Conservation (phyloP, 1,139 yeast species). For the Arxiozyma heterogenica region DNA sequence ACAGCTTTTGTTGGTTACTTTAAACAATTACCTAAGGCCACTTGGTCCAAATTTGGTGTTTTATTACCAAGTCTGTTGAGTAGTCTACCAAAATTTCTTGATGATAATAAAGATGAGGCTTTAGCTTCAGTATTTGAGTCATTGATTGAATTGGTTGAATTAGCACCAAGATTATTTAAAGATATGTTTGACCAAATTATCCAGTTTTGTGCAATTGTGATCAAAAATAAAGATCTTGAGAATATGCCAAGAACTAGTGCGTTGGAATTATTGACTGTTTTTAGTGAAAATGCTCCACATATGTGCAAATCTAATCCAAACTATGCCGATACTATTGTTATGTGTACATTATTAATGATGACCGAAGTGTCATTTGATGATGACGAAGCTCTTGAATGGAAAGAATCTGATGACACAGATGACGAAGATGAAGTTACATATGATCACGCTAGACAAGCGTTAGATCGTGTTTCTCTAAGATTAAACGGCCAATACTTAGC, state of each 20-base stretch:
- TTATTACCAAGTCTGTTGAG: slow-evolving; percentile 75
- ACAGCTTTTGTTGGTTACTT: slow-evolving; percentile 88
- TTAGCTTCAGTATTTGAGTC: slow-evolving; percentile 83
- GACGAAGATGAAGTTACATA: slow-evolving; percentile 84
- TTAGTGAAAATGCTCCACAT: slow-evolving; percentile 86
- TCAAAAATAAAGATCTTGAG: slow-evolving; percentile 74
- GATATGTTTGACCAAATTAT: slow-evolving; percentile 83
- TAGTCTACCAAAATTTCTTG: slow-evolving; percentile 76
- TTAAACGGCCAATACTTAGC: slow-evolving; percentile 79
- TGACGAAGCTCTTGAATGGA: slow-evolving; percentile 76
- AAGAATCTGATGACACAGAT: slow-evolving; percentile 68
- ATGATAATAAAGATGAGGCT: slow-evolving; percentile 69
- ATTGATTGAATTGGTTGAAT: slow-evolving; percentile 78
- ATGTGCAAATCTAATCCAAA: slow-evolving; percentile 81
- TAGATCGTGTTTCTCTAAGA: slow-evolving; percentile 80
- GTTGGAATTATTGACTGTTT: slow-evolving; percentile 77
- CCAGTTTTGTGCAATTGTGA: slow-evolving; percentile 72
- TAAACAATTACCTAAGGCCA: slow-evolving; percentile 64
- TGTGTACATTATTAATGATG: slow-evolving; percentile 72
- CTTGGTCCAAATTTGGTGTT: slow-evolving; percentile 70
- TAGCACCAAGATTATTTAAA: slow-evolving; percentile 90
- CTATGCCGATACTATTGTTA: slow-evolving; percentile 64
- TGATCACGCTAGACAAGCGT: slow-evolving; percentile 86
- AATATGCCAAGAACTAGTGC: slow-evolving; percentile 75
- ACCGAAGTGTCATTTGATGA: slow-evolving; percentile 89